phyloP scores from a whole-genome alignment of 768 basidiomycete genomes.

The Clavaria fumosa region DNA sequence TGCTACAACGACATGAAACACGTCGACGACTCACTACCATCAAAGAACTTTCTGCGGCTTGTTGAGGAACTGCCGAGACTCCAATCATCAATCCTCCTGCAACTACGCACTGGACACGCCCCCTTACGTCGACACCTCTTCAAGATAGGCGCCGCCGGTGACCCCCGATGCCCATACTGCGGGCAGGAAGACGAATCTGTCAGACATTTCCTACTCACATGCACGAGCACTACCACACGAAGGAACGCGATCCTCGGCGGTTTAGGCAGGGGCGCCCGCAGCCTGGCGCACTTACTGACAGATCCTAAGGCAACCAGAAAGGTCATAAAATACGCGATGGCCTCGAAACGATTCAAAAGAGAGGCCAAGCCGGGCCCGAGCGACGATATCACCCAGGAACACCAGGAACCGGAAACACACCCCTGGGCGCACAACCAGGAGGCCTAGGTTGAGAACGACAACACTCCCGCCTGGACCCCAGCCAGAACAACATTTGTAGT shows the following conservation, averaged over 20 bases:
- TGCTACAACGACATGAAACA: neutral
- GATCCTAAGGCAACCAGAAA: neutral
- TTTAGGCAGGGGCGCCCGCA: too few relatives aligned
- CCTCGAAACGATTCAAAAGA: neutral
- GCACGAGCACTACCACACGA: neutral
- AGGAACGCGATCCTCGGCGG: neutral
- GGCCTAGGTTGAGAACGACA: too few relatives aligned
- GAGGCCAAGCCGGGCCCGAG: neutral
- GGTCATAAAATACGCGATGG: too few relatives aligned
- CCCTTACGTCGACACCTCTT: neutral
- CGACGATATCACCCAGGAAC: neutral
- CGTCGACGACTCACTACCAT: neutral
- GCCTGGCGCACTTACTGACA: neutral
- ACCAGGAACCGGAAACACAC: neutral
- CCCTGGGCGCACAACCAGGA: neutral
- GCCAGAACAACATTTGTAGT: too few relatives aligned
- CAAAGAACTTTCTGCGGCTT: neutral
- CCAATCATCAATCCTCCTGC: neutral
- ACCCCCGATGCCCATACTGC: neutral
- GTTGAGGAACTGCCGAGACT: neutral
- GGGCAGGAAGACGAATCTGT: neutral
- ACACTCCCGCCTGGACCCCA: too few relatives aligned
- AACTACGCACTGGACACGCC: neutral
- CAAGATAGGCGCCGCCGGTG: neutral
- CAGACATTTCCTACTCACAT: neutral